phyloP scores from a whole-genome alignment of 495 filamentous ascomycete species.

The Choiromyces venosus region DNA sequence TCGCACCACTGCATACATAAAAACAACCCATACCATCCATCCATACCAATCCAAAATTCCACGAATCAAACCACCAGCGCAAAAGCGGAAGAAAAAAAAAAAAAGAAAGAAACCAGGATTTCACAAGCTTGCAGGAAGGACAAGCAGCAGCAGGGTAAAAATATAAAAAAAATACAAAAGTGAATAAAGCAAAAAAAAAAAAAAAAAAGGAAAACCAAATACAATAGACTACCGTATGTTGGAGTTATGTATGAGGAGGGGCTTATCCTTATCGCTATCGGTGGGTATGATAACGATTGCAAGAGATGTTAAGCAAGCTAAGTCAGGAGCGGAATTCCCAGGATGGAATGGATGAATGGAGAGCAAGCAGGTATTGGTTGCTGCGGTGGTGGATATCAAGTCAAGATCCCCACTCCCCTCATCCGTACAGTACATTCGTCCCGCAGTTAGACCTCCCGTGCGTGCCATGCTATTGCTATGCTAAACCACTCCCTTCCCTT shows the following conservation, averaged over 20 bases:
- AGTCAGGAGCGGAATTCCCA: neutral
- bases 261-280: neutral
- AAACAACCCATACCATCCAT: neutral
- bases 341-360: neutral
- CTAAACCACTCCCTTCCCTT: too few species aligned
- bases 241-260: neutral
- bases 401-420: too few species aligned
- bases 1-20: neutral
- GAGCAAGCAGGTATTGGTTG: neutral
- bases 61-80: neutral
- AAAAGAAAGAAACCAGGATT: neutral
- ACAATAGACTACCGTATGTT: too few species aligned
- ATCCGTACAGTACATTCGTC: too few species aligned
- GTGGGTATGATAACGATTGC: neutral
- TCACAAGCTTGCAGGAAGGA: too few species aligned
- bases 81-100: neutral
- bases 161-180: too few species aligned
- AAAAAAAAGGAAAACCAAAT: neutral
- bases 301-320: too few species aligned
- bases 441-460: neutral
- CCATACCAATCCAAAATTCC: neutral
- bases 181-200: neutral
- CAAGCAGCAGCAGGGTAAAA: too few species aligned
- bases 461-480: too few species aligned
- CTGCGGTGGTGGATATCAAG: too few species aligned